Percentiles rank a stretch among this genome's conserved stretches.
These are phyloP conservation scores for Beauveria brongniartii DNA, from an alignment of 2,329 filamentous ascomycete species.

Conservation along the genomic window DNA sequence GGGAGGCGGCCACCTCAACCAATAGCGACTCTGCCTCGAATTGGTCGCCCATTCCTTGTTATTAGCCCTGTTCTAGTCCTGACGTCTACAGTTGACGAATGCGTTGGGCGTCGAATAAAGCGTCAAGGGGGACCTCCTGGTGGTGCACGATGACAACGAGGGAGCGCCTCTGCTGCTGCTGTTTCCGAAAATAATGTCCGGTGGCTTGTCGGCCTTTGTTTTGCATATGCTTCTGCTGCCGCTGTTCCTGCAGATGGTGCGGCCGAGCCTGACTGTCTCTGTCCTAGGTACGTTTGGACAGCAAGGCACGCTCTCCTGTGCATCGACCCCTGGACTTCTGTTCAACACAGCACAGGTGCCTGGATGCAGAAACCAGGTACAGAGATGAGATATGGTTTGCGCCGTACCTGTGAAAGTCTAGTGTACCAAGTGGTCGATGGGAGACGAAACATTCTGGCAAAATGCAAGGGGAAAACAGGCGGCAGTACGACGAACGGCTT, in stretches of 20 bases:
- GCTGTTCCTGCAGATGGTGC: not conserved
- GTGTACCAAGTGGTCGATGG: not conserved
- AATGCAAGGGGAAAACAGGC: too few relatives aligned
- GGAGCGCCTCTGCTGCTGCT: not conserved
- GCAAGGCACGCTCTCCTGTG: not conserved
- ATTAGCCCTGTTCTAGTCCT: conserved; percentile 11
- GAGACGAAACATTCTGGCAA: not conserved
- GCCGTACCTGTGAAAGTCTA: not conserved
- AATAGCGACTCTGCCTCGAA: conserved; percentile 26
- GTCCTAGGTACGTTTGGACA: too few relatives aligned
- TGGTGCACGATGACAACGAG: too few relatives aligned
- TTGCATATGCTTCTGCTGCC: too few relatives aligned
- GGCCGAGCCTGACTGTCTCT: not conserved
- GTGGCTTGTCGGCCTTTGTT: too few relatives aligned
- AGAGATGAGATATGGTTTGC: not conserved
- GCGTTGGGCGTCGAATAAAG: not conserved
- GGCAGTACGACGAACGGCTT: too few relatives aligned
- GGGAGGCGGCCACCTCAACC: conserved; percentile 23
- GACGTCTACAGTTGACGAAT: not conserved
- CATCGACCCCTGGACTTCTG: too few relatives aligned
- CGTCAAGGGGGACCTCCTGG: too few relatives aligned
- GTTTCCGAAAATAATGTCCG: not conserved
- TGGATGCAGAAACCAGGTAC: not conserved
- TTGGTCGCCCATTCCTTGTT: conserved; percentile 20
- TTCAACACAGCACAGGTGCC: not conserved